phyloP scores from a whole-genome alignment of 1,284 basidiomycete species.

The Pseudozyma sp. region DNA sequence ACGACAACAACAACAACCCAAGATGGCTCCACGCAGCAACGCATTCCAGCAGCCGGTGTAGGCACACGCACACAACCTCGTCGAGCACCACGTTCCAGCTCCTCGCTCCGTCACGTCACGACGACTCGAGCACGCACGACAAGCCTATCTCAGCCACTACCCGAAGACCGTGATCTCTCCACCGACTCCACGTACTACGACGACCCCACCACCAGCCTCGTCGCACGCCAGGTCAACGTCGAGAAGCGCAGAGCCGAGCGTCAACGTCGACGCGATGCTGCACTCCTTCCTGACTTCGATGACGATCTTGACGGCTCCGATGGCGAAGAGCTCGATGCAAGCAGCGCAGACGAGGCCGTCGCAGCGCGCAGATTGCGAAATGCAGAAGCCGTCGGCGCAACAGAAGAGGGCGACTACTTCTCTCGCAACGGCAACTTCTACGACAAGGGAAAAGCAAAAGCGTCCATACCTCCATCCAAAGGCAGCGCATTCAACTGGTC shows the following conservation, averaged over 20 bases:
- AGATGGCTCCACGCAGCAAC: conserved; percentile 6
- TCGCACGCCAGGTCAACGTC: conserved; percentile 45
- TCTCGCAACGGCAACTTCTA: conserved; percentile 26
- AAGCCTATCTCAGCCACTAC: conserved; percentile 47
- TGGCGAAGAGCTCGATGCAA: conserved; percentile 9
- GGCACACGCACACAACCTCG: conserved; percentile 58
- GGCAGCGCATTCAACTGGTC: conserved; percentile 19
- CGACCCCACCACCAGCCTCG: conserved; percentile 35
- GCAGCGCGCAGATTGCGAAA: conserved; percentile 14
- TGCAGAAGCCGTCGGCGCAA: conserved; percentile 8
- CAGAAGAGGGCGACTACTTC: conserved; percentile 47
- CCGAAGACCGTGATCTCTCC: conserved; percentile 47
- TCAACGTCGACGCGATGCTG: conserved; percentile 37
- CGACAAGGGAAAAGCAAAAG: conserved; percentile 25
- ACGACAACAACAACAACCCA: neutral
- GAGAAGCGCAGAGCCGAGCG: conserved; percentile 42
- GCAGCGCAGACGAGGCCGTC: conserved; percentile 22
- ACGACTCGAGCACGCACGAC: conserved; percentile 31
- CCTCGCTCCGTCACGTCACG: conserved; percentile 58
- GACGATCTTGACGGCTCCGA: conserved; percentile 23
- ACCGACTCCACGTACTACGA: conserved; percentile 20
- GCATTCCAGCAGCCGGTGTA: conserved; percentile 52
- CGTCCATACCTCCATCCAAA: conserved; percentile 22
- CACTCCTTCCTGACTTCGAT: conserved; percentile 32
- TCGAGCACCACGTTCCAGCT: conserved; percentile 52